Conservation (phyloP, 192 early-diverging fungal genomes). For the Chytriomyces sp. region DNA sequence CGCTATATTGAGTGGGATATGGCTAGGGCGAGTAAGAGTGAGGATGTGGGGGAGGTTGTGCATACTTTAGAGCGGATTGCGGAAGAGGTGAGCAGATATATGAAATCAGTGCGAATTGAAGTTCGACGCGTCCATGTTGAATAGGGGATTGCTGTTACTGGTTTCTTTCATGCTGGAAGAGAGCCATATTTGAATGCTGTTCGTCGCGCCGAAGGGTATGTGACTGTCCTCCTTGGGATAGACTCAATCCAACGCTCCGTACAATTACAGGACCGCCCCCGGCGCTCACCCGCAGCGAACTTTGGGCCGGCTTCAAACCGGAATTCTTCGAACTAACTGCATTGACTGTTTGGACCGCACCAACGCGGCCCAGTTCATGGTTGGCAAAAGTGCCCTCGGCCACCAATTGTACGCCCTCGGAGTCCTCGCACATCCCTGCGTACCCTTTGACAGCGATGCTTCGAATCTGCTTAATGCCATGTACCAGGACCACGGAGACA, state of each 20-base stretch:
- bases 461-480: slow-evolving; percentile 92
- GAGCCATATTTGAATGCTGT: slow-evolving; percentile 58
- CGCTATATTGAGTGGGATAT: slow-evolving; percentile 97
- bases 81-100: slow-evolving; percentile 74
- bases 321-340: slow-evolving; percentile 93
- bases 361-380: slow-evolving; percentile 94
- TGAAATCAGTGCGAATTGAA: too few relatives aligned
- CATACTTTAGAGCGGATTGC: slow-evolving; percentile 85
- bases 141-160: slow-evolving; percentile 54
- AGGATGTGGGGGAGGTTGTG: slow-evolving; percentile 82
- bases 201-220: slow-evolving; percentile 21
- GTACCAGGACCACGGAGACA: slow-evolving; percentile 98
- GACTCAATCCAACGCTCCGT: background rate
- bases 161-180: slow-evolving; percentile 90
- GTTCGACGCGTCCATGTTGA: too few relatives aligned
- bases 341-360: slow-evolving; percentile 98
- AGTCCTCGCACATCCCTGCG: slow-evolving; percentile 70
- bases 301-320: slow-evolving; percentile 66
- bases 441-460: slow-evolving; percentile 92
- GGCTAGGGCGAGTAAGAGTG: slow-evolving; percentile 91
- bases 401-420: slow-evolving; percentile 82
- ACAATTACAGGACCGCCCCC: background rate
- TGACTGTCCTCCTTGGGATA: background rate
- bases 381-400: slow-evolving; percentile 91
- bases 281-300: slow-evolving; percentile 30